Evolutionary conservation across 2,329 filamentous ascomycete species (phyloP), one percentile per base, ranked within the genome.

Genomic region (Didymella pomorum): DNA sequence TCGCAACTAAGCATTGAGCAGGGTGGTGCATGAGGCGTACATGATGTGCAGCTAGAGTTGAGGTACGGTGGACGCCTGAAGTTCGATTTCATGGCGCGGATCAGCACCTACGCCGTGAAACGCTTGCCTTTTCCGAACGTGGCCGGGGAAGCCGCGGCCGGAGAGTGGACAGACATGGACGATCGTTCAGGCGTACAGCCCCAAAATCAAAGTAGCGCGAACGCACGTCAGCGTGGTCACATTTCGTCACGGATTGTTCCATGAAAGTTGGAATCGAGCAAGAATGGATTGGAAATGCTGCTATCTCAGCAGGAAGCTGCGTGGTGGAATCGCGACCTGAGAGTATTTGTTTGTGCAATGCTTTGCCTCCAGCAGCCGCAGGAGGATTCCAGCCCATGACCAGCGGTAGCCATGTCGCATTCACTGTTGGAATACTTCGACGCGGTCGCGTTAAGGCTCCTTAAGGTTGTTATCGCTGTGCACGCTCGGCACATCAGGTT

Each of bases 111-210:
- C 2, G 21, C 18, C 18, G 37, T n/a, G 28, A 12, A 18, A 16
- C 33, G 21, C n/a, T 42, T 55, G 21, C 23, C 28, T 3, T n/a
- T 31, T 28, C 26, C 14, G 20, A 20, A 7, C 21, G 45, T 49
- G 52, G 45, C 45, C 50, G 29, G 43, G 43, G 25, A 41, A 25
- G 23, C 12, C 25, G 35, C 42, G 14, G 31, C 25, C 26, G 18
- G 42, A 25, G 47, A 54, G 43, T 47, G 52, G 44, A 43, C 21
- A 16, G 11, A 10, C 20, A 25, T 31, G 35, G 37, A 28, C 3
- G 6, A 11, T 21, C 35, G 52, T 20, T 43, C 28, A 48, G 52
- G 37, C 28, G 54, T 52, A 46, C 54, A 52, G 48, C 54, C 53
- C 11, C 37, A 45, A 51, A 37, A 28, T 35, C 35, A n/a, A 20